phyloP scores from a whole-genome alignment of 208 protist species.

The Wallacemonas rigidus region DNA sequence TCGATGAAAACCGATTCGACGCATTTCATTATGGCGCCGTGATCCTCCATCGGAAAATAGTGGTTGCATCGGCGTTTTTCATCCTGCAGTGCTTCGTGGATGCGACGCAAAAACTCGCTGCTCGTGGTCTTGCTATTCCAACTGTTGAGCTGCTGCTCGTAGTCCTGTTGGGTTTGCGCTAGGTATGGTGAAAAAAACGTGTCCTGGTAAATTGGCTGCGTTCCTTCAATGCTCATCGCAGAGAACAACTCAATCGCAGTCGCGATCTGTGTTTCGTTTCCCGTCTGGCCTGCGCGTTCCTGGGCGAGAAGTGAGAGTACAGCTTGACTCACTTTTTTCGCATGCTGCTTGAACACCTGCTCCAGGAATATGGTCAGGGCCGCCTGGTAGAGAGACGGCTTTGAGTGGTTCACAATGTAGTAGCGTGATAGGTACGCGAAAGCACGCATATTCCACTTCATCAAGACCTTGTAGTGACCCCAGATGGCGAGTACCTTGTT shows the following conservation, averaged over 20 bases:
- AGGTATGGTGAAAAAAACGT: constrained; percentile 78
- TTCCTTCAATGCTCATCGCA: constrained; percentile 67
- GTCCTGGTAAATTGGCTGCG: constrained; percentile 64
- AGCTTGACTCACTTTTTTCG: constrained; percentile 48
- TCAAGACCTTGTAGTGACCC: constrained; percentile 82
- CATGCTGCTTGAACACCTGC: constrained; percentile 76
- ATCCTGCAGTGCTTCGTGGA: constrained; percentile 42
- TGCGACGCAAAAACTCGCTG: constrained; percentile 38
- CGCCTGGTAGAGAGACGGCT: constrained; percentile 77
- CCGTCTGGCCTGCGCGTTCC: constrained; percentile 33
- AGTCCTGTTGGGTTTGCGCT: constrained; percentile 49
- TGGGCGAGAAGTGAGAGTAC: constrained; percentile 59
- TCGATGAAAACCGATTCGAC: constrained; percentile 65
- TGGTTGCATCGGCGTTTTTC: constrained; percentile 55
- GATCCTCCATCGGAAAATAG: constrained; percentile 65
- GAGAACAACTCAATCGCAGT: constrained; percentile 72
- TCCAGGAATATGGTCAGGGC: constrained; percentile 85
- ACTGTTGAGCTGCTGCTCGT: constrained; percentile 39
- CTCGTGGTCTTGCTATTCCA: constrained; percentile 41
- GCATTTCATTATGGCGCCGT: constrained; percentile 51
- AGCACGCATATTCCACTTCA: constrained; percentile 82
- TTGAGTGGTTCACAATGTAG: constrained; percentile 85
- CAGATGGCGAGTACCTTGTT: constrained; percentile 66
- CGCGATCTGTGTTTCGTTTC: constrained; percentile 44
- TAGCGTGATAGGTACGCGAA: constrained; percentile 88